Evolutionary conservation across 371 early-diverging fungal species (phyloP), one percentile per base, ranked within the genome.

Genomic region (Coemansia sp.): DNA sequence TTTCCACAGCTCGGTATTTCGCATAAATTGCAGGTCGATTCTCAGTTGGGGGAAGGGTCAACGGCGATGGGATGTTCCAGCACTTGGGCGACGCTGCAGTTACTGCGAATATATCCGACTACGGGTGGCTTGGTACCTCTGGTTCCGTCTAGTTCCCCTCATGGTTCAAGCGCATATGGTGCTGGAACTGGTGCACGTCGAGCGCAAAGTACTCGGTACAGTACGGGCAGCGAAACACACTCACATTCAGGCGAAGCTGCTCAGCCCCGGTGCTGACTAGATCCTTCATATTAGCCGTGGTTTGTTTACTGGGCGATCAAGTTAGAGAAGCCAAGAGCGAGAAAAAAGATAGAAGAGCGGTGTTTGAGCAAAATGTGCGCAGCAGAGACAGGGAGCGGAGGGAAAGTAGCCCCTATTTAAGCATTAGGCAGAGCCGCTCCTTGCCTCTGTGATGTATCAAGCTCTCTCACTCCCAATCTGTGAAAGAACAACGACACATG

Each of bases 121-220:
- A 32, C 32, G 32, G 9, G 32, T 32, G 32, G 32, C 32, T 32
- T 32, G 32, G 32, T 32, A n/a, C 21, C 49, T 9, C 49, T 21
- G n/a, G 19, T 19, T n/a, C 9, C 9, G 49, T 12, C 6, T 17
- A 39, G 32, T 9, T 26, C 8, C 12, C 26, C 6, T n/a, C 19
- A 39, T 74, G 75, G 64, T 74, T 74, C 26, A 74, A 62, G 5
- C 61, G 71, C n/a, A 74, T 26, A 52, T 74, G 75, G 48, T 74
- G 75, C 29, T 70, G 58, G 75, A 70, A 44, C 63, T 74, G 75
- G 60, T 67, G 51, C 26, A 63, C 24, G 21, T 70, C 73, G 13
- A 73, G 61, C 2, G 70, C 73, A 73, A 69, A 69, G 66, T 71
- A 69, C 24, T 62, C 63, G 4, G 69, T 40, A 48, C 78, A 74